Base-by-base conservation (phyloP, 345 rosid species). In the Arabis hirsuta region DNA sequence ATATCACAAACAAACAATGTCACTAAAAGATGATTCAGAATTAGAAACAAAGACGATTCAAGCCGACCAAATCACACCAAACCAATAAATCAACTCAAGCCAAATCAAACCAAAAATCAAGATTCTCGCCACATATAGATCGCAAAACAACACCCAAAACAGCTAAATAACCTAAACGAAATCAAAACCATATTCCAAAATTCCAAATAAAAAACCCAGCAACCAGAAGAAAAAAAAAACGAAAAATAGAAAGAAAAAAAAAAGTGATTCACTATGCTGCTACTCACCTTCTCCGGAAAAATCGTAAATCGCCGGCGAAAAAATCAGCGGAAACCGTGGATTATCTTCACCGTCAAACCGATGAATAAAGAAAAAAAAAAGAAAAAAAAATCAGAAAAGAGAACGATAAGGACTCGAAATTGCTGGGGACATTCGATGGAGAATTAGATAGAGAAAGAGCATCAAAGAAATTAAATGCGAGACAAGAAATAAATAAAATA, bases 331-430 rank as follows among this genome's bases (percentile, higher is more conserved):
- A 55, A 45, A 32, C 42, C 8, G 36, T 13, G 0, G 14, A 52
- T 58, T 36, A 20, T 53, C 55, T 66, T 58, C 67, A 42, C 42
- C 14, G 55, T 65, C 4, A 54, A 73, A 43, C 34, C 1, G 20
- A 67, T 51, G 55, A 51, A 73, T n/a, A 43, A 52, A 50, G 14
- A 41, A 26, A 11, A 19, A 22, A 22, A 3, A 1, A 3, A 3
- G 12, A 3, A 1, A 3, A 3, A 4, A 57, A 47, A 69, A 48
- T 26, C 3, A 64, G 12, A 8, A 62, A 41, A 53, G 71, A 67
- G 71, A 36, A 27, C 48, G 73, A 74, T 34, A 51, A 60, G 51
- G 78, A 74, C 68, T 74, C 27, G 12, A 20, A 54, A 65, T 36
- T 65, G 52, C 47, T 8, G 57, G 72, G 44, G 62, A 61, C 62